These are phyloP conservation scores for Myxozyma melibiosi DNA, from an alignment of 805 yeast genomes.

Conservation along the genomic window DNA sequence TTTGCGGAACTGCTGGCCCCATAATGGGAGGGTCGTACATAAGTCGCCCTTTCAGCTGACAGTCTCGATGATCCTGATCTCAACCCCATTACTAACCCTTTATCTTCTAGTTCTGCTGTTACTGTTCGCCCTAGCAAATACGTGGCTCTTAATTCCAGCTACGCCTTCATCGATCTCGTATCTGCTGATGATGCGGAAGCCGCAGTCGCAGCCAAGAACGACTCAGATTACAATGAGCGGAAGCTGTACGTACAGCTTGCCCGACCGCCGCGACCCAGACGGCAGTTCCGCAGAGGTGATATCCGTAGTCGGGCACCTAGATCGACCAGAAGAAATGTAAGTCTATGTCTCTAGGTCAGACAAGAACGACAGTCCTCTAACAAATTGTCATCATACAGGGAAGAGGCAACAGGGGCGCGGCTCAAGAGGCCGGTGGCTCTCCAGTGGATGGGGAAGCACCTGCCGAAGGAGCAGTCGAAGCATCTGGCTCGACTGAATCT, in stretches of 20 bases:
- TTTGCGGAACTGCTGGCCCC: too few species aligned
- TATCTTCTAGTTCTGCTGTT: slow-evolving; percentile 17
- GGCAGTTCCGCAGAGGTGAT: slow-evolving; percentile 8
- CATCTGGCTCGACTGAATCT: neutral
- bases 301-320: too few species aligned
- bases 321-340: too few species aligned
- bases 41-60: too few species aligned
- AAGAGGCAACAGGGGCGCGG: too few species aligned
- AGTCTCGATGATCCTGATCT: too few species aligned
- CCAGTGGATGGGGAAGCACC: too few species aligned
- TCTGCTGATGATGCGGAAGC: slow-evolving; percentile 47
- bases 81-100: neutral
- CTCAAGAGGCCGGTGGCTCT: too few species aligned
- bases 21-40: too few species aligned
- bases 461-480: neutral
- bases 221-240: slow-evolving; percentile 44
- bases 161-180: slow-evolving; percentile 56
- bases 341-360: too few species aligned
- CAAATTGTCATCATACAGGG: too few species aligned
- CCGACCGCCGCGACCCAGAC: slow-evolving; percentile 23
- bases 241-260: slow-evolving; percentile 28
- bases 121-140: slow-evolving; percentile 14
- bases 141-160: slow-evolving; percentile 49
- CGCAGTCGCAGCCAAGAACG: slow-evolving; percentile 49
- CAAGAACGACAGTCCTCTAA: too few species aligned